Evolutionary conservation across 306 rosid species (phyloP), one percentile per base, ranked within the genome.

Genomic region (Gastrolobium villosum): DNA sequence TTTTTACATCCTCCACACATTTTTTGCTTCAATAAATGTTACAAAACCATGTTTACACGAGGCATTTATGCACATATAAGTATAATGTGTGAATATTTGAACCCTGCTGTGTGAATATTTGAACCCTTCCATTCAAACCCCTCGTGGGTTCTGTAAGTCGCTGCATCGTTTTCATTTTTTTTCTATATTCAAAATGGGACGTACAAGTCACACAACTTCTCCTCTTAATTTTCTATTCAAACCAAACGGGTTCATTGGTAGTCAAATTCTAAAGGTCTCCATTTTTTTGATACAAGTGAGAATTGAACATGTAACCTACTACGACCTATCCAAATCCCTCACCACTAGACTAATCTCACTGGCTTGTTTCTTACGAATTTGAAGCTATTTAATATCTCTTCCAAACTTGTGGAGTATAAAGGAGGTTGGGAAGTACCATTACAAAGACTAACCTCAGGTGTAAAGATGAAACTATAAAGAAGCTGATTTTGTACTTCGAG

Each of bases 71-170:
- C 2, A 26, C 44, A n/a, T 32, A 52, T 11, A 66, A 3, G 3
- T 34, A 32, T 15, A 14, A 1, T 35, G 41, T 56, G 44, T 56
- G 70, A 56, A 36, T 11, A 49, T 68, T 82, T 79, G 70, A 57
- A 79, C 70, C 43, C 77, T 77, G n/a, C n/a, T 35, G 41, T 56
- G 44, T 56, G 70, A 56, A 36, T 11, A 49, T 68, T 82, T 79
- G 70, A 57, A 79, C 70, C 43, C 77, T 77, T 85, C 80, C 66
- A 72, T 82, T 80, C 81, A 86, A 86, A 69, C 14, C 52, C 78
- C 78, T 80, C 80, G 73, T 65, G 74, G 62, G n/a, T 39, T 60
- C 76, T 66, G 11, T 49, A 31, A 78, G 77, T 74, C 66, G 10
- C 13, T 1, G 1, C 3, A 56, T 75, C n/a, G 5, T 45, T 60